Evolutionary conservation across 345 rosid species (phyloP).

Genomic region (Capsella bursapastoris): DNA sequence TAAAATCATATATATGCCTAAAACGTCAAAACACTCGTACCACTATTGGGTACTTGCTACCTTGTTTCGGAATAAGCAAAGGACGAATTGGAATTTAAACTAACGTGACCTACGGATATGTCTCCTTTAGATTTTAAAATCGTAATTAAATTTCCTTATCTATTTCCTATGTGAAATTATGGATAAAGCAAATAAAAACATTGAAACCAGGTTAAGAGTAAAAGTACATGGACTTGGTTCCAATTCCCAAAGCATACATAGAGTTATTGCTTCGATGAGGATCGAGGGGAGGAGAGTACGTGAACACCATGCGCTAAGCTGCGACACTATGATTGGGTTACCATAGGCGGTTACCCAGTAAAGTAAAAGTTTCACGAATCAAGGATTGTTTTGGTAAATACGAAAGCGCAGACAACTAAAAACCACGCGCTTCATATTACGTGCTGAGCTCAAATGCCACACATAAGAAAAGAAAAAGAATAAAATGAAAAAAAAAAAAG

Average conservation of each 20-base stretch:
- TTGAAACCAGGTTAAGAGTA: constrained; percentile 13
- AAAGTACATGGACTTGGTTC: constrained; percentile 4
- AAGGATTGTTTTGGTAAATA: constrained; percentile 30
- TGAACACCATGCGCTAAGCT: constrained; percentile 25
- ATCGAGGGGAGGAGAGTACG: not conserved
- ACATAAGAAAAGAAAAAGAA: not conserved
- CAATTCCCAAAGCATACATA: constrained; percentile 29
- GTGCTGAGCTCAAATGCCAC: constrained; percentile 29
- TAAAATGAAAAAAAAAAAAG: not conserved
- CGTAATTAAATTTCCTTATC: not conserved
- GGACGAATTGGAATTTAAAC: constrained; percentile 15
- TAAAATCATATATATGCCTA: not conserved
- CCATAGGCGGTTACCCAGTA: constrained; percentile 34
- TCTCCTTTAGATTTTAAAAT: constrained; percentile 12
- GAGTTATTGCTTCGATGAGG: constrained; percentile 17
- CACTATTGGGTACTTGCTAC: constrained; percentile 25
- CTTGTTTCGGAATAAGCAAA: constrained; percentile 8
- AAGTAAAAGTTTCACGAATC: constrained; percentile 28
- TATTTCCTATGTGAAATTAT: constrained; percentile 4
- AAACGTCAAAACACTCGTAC: constrained; percentile 40
- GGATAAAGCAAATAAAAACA: constrained; percentile 7
- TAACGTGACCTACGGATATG: constrained; percentile 26
- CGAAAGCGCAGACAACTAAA: not conserved
- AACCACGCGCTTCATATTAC: constrained; percentile 24
- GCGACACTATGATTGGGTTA: constrained; percentile 21